Percentiles rank a stretch among this genome's conserved stretches.
Conservation (phyloP, 2,329 filamentous ascomycete genomes). For the Lanzia echinophila region DNA sequence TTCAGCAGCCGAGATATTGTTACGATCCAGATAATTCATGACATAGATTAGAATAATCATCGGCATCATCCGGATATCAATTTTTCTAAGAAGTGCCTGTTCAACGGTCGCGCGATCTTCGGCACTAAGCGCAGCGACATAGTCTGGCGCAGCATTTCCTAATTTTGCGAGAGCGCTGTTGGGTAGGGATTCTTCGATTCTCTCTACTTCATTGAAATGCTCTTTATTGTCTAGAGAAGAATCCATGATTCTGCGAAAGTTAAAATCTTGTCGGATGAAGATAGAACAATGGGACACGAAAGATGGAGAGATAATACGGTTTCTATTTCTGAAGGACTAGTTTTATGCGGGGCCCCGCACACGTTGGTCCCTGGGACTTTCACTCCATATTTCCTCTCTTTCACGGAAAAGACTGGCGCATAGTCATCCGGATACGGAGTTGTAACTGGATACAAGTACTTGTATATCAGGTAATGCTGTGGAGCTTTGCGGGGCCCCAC, state of each 20-base stretch:
- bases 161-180: neutral
- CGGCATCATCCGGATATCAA: slow-evolving; percentile 59
- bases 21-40: slow-evolving; percentile 57
- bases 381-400: too few relatives aligned
- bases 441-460: too few relatives aligned
- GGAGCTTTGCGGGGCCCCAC: too few relatives aligned
- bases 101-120: slow-evolving; percentile 48
- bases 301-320: too few relatives aligned
- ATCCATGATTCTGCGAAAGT: too few relatives aligned
- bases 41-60: slow-evolving; percentile 66
- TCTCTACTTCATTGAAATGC: slow-evolving; percentile 3
- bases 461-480: too few relatives aligned
- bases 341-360: slow-evolving; percentile 1
- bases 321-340: too few relatives aligned
- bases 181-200: slow-evolving; percentile 6
- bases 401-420: too few relatives aligned
- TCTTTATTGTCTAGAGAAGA: slow-evolving; percentile 3
- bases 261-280: too few relatives aligned
- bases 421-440: too few relatives aligned
- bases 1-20: slow-evolving; percentile 50
- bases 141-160: slow-evolving; percentile 17
- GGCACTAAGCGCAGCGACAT: slow-evolving; percentile 39
- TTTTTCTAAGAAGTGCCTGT: slow-evolving; percentile 52
- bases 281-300: too few relatives aligned
- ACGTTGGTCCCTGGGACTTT: too few relatives aligned